A percentile compares a stretch with the other conserved stretches of the same genome.
Conservation (phyloP, 148 eudicot species). For the Polygonum maritimum region DNA sequence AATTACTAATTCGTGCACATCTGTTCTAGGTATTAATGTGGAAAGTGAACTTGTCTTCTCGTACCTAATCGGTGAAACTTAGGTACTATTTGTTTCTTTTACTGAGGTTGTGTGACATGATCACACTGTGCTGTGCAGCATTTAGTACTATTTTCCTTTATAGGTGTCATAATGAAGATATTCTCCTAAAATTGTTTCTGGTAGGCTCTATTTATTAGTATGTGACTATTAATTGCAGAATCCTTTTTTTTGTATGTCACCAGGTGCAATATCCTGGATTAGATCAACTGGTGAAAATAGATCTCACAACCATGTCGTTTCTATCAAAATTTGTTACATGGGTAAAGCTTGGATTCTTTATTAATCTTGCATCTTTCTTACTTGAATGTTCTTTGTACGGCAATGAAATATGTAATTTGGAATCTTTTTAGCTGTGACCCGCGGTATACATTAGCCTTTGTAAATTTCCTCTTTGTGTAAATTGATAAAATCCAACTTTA, state of each 20-base stretch:
- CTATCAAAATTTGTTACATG: constrained; percentile 59
- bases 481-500: neutral
- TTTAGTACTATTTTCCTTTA: neutral
- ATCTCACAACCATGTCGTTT: constrained; percentile 71
- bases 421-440: neutral
- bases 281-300: constrained; percentile 58
- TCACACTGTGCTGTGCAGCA: neutral
- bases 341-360: constrained; percentile 37
- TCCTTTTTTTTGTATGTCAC: constrained; percentile 4
- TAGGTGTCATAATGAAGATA: neutral
- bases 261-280: constrained; percentile 97
- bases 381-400: neutral
- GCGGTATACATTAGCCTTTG: neutral
- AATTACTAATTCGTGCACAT: neutral
- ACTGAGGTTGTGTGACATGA: neutral
- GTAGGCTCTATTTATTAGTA: neutral
- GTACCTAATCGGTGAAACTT: neutral
- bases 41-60: neutral
- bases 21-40: neutral
- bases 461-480: neutral
- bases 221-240: neutral
- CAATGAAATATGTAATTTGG: neutral
- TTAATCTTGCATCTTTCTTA: neutral
- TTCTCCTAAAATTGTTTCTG: neutral
- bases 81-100: neutral